Percentiles rank a stretch among this genome's conserved stretches.
Evolutionary conservation across 2,329 filamentous ascomycete genomes (phyloP).

Genomic region (Eutypa lata): DNA sequence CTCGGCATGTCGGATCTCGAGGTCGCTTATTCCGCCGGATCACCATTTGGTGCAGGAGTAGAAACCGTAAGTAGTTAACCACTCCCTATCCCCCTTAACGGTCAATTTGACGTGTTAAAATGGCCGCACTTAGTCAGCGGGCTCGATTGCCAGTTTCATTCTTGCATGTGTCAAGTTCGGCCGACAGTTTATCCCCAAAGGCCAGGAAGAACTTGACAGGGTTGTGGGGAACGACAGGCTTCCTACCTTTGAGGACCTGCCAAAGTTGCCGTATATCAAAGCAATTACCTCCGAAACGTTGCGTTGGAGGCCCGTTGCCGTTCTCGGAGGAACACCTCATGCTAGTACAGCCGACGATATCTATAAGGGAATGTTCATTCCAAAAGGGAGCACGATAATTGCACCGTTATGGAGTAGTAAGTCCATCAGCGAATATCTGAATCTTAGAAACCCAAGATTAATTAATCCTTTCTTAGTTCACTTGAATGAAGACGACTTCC

Average conservation of each 20-base stretch:
- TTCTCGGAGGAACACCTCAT: conserved; percentile 43
- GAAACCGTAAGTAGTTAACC: conserved; percentile 37
- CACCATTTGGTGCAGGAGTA: conserved; percentile 42
- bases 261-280: conserved; percentile 30
- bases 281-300: conserved; percentile 38
- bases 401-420: conserved; percentile 42
- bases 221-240: conserved; percentile 35
- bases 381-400: conserved; percentile 39
- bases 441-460: neutral
- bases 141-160: conserved; percentile 45
- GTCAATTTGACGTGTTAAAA: neutral
- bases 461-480: conserved; percentile 32
- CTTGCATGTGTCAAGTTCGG: conserved; percentile 51
- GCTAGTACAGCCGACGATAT: conserved; percentile 40
- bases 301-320: conserved; percentile 39
- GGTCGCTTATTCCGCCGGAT: conserved; percentile 40
- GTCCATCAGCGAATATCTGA: conserved; percentile 6
- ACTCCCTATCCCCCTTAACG: neutral
- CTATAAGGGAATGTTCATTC: conserved; percentile 42
- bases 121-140: conserved; percentile 35
- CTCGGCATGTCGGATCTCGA: conserved; percentile 41
- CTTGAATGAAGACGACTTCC: conserved; percentile 38
- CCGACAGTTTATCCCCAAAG: conserved; percentile 43
- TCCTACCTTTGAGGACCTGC: conserved; percentile 35
- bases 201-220: conserved; percentile 36